Evolutionary conservation across 257 asterid species (phyloP).

Genomic region (Nicotiana noctiflora): DNA sequence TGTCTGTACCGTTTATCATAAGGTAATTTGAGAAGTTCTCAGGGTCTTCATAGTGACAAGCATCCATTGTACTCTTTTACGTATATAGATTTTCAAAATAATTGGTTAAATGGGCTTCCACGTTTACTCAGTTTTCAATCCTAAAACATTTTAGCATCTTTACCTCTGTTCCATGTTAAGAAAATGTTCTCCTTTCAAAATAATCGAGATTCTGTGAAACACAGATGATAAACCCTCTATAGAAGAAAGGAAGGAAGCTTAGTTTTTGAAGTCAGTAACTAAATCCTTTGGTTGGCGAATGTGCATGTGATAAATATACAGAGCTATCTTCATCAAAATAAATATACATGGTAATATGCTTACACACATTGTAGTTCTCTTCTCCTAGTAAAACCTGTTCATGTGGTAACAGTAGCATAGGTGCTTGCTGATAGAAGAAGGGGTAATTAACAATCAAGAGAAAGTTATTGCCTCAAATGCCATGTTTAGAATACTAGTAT

Average conservation of each 20-base stretch:
- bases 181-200: neutral
- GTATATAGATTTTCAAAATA: neutral
- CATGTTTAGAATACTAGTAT: neutral
- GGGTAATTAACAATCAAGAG: neutral
- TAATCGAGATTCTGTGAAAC: neutral
- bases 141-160: constrained; percentile 1
- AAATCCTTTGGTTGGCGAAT: neutral
- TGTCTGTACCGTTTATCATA: constrained; percentile 74
- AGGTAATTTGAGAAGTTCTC: constrained; percentile 38
- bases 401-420: neutral
- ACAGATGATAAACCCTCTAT: neutral
- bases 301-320: neutral
- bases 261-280: neutral
- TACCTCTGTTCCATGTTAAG: neutral
- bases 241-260: neutral
- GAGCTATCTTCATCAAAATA: neutral
- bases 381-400: neutral
- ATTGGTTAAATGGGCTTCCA: neutral
- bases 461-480: neutral
- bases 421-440: neutral
- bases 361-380: neutral
- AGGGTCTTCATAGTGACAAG: neutral
- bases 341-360: neutral
- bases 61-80: neutral
- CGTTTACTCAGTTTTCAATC: neutral